Conservation (phyloP, 1,284 basidiomycete genomes). For the Tilletia indica region DNA sequence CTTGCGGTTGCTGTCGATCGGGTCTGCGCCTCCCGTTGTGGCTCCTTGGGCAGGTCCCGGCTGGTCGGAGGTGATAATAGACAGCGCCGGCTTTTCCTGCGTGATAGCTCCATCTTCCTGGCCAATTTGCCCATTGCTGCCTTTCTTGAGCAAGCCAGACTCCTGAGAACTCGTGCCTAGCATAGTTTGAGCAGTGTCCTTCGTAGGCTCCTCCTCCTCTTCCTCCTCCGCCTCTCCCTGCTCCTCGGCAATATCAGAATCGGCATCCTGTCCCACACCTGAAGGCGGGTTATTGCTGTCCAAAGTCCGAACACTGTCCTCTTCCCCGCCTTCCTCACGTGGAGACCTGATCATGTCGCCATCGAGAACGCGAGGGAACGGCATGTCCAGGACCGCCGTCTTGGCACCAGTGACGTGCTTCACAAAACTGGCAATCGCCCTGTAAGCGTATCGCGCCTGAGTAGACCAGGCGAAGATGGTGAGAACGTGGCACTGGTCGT, state of each 20-base stretch:
- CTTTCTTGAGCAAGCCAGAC: too few species aligned
- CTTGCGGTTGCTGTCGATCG: background rate
- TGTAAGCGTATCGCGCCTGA: constrained; percentile 57
- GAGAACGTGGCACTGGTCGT: constrained; percentile 61
- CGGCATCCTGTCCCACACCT: constrained; percentile 13
- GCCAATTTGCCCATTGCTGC: too few species aligned
- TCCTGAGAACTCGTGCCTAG: too few species aligned
- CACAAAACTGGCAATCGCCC: constrained; percentile 55
- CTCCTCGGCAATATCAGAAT: constrained; percentile 23
- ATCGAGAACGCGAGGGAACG: constrained; percentile 27
- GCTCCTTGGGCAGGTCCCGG: background rate
- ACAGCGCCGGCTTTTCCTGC: background rate
- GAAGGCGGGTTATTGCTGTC: constrained; percentile 12
- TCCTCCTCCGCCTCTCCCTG: background rate
- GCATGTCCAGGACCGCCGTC: constrained; percentile 35
- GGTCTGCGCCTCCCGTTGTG: background rate
- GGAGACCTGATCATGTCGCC: background rate
- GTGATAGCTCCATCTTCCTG: background rate
- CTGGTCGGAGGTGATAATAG: background rate
- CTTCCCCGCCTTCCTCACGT: background rate
- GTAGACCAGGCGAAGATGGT: constrained; percentile 58
- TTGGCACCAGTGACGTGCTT: constrained; percentile 54
- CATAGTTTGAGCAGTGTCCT: background rate
- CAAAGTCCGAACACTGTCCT: background rate
- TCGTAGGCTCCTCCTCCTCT: background rate